A percentile compares a stretch with the other conserved stretches of the same genome.
These are phyloP conservation scores for Astrothelium subdiscretum DNA, from an alignment of 495 filamentous ascomycete species.

Conservation along the genomic window DNA sequence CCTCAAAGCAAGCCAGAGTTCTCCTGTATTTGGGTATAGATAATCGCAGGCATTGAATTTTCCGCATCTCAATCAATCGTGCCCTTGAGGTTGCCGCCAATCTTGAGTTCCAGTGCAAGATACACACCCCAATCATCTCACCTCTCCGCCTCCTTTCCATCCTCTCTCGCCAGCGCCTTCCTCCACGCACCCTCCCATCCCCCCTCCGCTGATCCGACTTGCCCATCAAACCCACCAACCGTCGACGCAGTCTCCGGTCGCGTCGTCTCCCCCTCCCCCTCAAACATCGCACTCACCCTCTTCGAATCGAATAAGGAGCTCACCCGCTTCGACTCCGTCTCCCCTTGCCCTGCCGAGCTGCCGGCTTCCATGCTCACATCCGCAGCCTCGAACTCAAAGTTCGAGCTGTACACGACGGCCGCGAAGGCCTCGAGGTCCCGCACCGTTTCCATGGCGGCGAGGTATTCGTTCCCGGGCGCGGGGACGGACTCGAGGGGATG, in stretches of 20 bases:
- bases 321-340: not conserved
- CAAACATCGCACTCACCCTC: constrained; percentile 13
- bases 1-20: too few relatives aligned
- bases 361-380: not conserved
- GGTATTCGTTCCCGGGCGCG: constrained; percentile 59
- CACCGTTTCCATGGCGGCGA: constrained; percentile 62
- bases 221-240: too few relatives aligned
- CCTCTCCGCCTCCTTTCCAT: constrained; percentile 7
- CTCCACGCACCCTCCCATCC: constrained; percentile 58
- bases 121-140: too few relatives aligned
- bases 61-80: too few relatives aligned
- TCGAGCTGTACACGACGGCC: constrained; percentile 85
- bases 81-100: too few relatives aligned
- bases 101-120: too few relatives aligned
- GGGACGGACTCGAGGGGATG: constrained; percentile 37
- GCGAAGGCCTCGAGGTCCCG: constrained; percentile 87
- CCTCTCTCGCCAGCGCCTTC: constrained; percentile 34
- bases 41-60: too few relatives aligned
- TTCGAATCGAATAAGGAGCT: not conserved
- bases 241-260: too few relatives aligned
- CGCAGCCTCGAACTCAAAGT: constrained; percentile 56
- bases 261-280: constrained; percentile 21
- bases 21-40: too few relatives aligned
- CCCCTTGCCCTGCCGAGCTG: not conserved
- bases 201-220: too few relatives aligned